These are phyloP conservation scores for Phytophthora cryptogea DNA, from an alignment of 352 stramenopile genomes.

Conservation along the genomic window DNA sequence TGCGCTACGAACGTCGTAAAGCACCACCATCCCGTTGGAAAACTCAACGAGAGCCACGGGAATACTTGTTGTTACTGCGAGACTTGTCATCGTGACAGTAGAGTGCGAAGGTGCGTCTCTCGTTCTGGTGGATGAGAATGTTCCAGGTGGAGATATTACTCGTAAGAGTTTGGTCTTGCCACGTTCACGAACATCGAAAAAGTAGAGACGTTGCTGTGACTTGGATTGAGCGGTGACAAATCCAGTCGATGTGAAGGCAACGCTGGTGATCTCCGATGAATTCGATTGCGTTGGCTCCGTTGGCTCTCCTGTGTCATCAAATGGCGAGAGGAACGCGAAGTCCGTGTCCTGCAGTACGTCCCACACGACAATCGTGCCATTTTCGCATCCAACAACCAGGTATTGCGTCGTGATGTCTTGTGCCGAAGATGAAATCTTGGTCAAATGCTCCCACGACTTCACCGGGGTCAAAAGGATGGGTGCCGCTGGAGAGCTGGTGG, in stretches of 20 bases:
- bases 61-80: slow-evolving; percentile 34
- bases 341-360: slow-evolving; percentile 53
- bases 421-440: slow-evolving; percentile 37
- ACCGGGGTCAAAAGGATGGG: slow-evolving; percentile 3
- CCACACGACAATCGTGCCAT: slow-evolving; percentile 58
- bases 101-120: slow-evolving; percentile 4
- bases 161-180: slow-evolving; percentile 33
- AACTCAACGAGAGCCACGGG: slow-evolving; percentile 47
- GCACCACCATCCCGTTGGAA: slow-evolving; percentile 49
- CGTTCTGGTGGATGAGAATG: slow-evolving; percentile 9
- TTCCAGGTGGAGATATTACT: slow-evolving; percentile 28
- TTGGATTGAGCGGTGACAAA: slow-evolving; percentile 47
- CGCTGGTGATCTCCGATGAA: slow-evolving; percentile 5
- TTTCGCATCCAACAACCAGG: slow-evolving; percentile 45
- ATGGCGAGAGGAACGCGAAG: slow-evolving; percentile 34
- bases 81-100: slow-evolving; percentile 17
- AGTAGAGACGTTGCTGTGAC: slow-evolving; percentile 39
- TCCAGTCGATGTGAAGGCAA: slow-evolving; percentile 27
- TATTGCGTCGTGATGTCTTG: slow-evolving; percentile 56
- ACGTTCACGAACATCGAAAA: slow-evolving; percentile 48
- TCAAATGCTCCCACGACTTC: slow-evolving; percentile 47
- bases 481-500: neutral
- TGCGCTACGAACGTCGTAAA: slow-evolving; percentile 52
- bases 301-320: neutral
- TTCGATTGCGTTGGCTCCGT: neutral